phyloP scores from a whole-genome alignment of 805 yeast species.

The Myxozyma lipomycoides region DNA sequence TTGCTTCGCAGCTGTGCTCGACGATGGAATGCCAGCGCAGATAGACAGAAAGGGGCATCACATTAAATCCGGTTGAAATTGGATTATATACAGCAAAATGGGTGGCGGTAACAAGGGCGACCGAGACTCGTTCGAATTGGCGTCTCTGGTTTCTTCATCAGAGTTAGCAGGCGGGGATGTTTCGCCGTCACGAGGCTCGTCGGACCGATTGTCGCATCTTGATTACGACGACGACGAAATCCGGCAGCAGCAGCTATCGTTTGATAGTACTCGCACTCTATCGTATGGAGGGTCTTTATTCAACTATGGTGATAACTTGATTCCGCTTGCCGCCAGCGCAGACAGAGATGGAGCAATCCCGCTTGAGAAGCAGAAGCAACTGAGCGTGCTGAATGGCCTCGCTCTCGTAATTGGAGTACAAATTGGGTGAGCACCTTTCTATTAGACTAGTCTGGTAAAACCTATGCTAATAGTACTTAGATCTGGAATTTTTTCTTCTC shows the following conservation, averaged over 20 bases:
- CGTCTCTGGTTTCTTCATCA: slow-evolving; percentile 36
- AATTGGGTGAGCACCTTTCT: slow-evolving; percentile 34
- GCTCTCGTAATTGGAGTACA: slow-evolving; percentile 43
- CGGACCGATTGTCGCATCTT: slow-evolving; percentile 28
- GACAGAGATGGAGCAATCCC: slow-evolving; percentile 27
- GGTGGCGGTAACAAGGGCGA: not conserved
- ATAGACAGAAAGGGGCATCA: too few relatives aligned
- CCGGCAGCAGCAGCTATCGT: slow-evolving; percentile 13
- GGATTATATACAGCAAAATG: too few relatives aligned
- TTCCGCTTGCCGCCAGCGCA: slow-evolving; percentile 31
- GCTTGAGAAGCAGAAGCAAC: slow-evolving; percentile 31
- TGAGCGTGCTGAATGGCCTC: slow-evolving; percentile 36
- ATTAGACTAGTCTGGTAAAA: not conserved
- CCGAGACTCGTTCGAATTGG: slow-evolving; percentile 36
- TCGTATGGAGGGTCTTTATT: slow-evolving; percentile 27
- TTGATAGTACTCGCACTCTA: slow-evolving; percentile 7
- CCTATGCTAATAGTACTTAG: slow-evolving; percentile 1
- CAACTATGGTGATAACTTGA: slow-evolving; percentile 33
- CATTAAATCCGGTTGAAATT: too few relatives aligned
- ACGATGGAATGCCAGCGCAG: too few relatives aligned
- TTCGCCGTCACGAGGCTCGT: slow-evolving; percentile 22
- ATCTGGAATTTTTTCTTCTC: slow-evolving; percentile 44
- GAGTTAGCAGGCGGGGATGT: slow-evolving; percentile 12
- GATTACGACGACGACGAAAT: slow-evolving; percentile 21
- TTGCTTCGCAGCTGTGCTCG: too few relatives aligned